phyloP scores from a whole-genome alignment of 768 basidiomycete species.

The Rhizopogon salebrosus region DNA sequence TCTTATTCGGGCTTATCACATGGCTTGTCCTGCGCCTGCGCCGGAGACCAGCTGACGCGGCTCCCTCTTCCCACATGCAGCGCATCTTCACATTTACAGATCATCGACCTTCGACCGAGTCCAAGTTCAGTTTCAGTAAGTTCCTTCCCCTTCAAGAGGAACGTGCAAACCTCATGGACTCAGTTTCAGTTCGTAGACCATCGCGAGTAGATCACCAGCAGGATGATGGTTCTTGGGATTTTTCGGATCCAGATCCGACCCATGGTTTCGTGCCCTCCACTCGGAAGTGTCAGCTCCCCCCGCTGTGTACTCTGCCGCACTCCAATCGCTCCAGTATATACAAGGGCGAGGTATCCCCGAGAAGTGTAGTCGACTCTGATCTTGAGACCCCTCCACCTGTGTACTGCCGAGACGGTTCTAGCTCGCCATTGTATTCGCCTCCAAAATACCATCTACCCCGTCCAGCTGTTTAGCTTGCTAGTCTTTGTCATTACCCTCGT shows the following conservation, averaged over 20 bases:
- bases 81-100: conserved; percentile 9
- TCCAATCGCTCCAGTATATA: conserved; percentile 10
- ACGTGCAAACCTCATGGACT: neutral
- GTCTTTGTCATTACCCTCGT: neutral
- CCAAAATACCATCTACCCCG: neutral
- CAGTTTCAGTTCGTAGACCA: conserved; percentile 17
- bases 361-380: conserved; percentile 1
- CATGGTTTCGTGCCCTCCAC: conserved; percentile 1
- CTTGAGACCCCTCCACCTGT: conserved; percentile 24
- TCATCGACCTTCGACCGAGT: conserved; percentile 17
- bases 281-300: neutral
- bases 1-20: conserved; percentile 18
- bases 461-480: neutral
- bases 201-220: conserved; percentile 17
- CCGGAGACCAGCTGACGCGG: neutral
- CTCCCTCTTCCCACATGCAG: neutral
- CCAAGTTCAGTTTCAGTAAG: conserved; percentile 25
- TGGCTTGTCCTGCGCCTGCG: conserved; percentile 24
- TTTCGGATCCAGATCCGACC: conserved; percentile 21
- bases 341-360: conserved; percentile 17
- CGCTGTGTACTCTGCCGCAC: conserved; percentile 4
- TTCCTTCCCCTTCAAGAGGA: neutral
- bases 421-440: conserved; percentile 3
- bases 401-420: conserved; percentile 13
- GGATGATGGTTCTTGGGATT: conserved; percentile 23